These are phyloP conservation scores for Begonia masoniana DNA, from an alignment of 306 rosid species.

Conservation along the genomic window DNA sequence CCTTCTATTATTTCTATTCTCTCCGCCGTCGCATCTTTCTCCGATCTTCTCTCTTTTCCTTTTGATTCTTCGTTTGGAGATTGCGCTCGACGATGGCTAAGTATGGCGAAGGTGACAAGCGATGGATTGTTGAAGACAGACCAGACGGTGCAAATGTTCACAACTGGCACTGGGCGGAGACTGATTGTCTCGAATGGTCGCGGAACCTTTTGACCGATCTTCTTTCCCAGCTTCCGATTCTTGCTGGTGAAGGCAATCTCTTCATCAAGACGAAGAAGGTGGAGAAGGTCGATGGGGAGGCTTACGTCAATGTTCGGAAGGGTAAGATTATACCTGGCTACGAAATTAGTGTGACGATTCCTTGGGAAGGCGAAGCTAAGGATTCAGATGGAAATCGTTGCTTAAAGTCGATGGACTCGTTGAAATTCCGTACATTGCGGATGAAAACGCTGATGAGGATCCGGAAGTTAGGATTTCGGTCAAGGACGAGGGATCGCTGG, in stretches of 20 bases:
- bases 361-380: slow-evolving; percentile 84
- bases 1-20: not conserved
- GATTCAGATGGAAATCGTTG: slow-evolving; percentile 39
- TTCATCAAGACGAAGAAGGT: slow-evolving; percentile 40
- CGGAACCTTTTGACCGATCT: slow-evolving; percentile 46
- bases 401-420: slow-evolving; percentile 66
- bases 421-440: slow-evolving; percentile 81
- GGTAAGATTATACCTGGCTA: slow-evolving; percentile 92
- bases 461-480: slow-evolving; percentile 68
- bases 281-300: slow-evolving; percentile 67
- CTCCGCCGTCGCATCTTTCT: not conserved
- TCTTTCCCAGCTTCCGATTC: slow-evolving; percentile 43
- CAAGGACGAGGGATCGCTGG: slow-evolving; percentile 69
- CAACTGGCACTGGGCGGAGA: slow-evolving; percentile 99
- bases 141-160: slow-evolving; percentile 92
- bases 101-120: slow-evolving; percentile 92
- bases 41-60: not conserved
- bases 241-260: slow-evolving; percentile 56
- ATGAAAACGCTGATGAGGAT: slow-evolving; percentile 93
- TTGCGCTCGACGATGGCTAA: slow-evolving; percentile 44
- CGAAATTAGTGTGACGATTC: slow-evolving; percentile 47
- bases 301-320: slow-evolving; percentile 81
- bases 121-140: slow-evolving; percentile 95
- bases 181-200: slow-evolving; percentile 85
- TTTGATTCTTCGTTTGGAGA: not conserved